phyloP scores from a whole-genome alignment of 2,329 filamentous ascomycete species.

The Microascus cirrosus region DNA sequence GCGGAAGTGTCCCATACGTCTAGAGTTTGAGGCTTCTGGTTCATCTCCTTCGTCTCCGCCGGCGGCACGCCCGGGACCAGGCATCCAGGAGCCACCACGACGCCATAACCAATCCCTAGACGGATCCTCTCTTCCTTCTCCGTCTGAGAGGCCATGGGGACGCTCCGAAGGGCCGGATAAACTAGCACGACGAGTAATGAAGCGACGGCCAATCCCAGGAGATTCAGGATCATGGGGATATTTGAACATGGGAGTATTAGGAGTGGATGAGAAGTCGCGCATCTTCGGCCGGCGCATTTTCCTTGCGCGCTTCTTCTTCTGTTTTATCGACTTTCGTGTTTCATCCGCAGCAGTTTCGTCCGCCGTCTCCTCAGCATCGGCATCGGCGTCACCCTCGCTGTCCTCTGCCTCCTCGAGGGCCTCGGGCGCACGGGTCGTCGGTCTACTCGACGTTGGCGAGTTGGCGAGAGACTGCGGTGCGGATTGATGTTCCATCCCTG shows the following conservation, averaged over 20 bases:
- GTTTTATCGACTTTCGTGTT: slow-evolving; percentile 29
- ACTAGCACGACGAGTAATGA: slow-evolving; percentile 54
- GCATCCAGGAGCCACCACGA: slow-evolving; percentile 48
- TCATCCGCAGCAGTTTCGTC: slow-evolving; percentile 54
- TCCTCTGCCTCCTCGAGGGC: slow-evolving; percentile 42
- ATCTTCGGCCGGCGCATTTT: slow-evolving; percentile 43
- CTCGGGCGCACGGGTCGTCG: slow-evolving; percentile 24
- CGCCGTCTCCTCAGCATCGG: slow-evolving; percentile 77
- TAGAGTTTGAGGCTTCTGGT: slow-evolving; percentile 37
- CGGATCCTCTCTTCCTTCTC: slow-evolving; percentile 57
- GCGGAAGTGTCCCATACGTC: slow-evolving; percentile 51
- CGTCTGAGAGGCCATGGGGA: slow-evolving; percentile 57
- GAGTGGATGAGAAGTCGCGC: slow-evolving; percentile 46
- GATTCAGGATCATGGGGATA: slow-evolving; percentile 25
- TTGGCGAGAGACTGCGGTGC: slow-evolving; percentile 28
- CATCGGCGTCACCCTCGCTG: slow-evolving; percentile 66
- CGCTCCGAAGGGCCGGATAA: slow-evolving; percentile 46
- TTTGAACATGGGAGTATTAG: slow-evolving; percentile 43
- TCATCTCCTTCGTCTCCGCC: slow-evolving; percentile 40
- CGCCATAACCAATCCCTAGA: slow-evolving; percentile 41
- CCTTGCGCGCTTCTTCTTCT: slow-evolving; percentile 54
- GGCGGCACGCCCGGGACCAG: slow-evolving; percentile 30
- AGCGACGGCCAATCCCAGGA: slow-evolving; percentile 20
- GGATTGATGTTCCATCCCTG: slow-evolving; percentile 15
- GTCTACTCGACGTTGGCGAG: slow-evolving; percentile 34